A percentile compares a stretch with the other conserved stretches of the same genome.
These are phyloP conservation scores for Tephrocybe sp. DNA, from an alignment of 768 basidiomycete species.

Conservation along the genomic window DNA sequence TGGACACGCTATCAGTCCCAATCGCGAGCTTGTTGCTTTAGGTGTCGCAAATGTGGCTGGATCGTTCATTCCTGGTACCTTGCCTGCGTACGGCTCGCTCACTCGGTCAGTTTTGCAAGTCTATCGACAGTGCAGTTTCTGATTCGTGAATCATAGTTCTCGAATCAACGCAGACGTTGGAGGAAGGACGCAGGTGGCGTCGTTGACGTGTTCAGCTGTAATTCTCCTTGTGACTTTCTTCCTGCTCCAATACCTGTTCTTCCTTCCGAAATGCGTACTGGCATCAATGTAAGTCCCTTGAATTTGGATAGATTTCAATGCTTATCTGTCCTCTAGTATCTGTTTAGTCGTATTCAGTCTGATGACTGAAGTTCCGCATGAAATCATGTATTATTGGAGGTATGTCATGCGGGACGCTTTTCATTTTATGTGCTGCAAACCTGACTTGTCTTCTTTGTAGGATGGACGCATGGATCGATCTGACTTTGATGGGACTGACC, in stretches of 20 bases:
- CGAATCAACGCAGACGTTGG: conserved; percentile 91
- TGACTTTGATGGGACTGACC: conserved; percentile 83
- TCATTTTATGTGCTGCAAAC: background rate
- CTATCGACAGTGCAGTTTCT: conserved; percentile 5
- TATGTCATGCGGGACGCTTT: conserved; percentile 27
- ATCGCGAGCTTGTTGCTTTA: conserved; percentile 93
- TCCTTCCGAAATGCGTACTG: conserved; percentile 85
- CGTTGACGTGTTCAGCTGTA: conserved; percentile 68
- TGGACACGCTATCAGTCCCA: conserved; percentile 87
- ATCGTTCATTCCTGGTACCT: conserved; percentile 82
- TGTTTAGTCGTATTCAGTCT: conserved; percentile 83
- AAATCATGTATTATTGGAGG: conserved; percentile 83
- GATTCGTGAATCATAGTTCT: conserved; percentile 40
- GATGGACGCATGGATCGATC: conserved; percentile 92
- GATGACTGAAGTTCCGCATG: conserved; percentile 83
- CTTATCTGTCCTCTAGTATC: conserved; percentile 46
- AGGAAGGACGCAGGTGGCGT: conserved; percentile 86
- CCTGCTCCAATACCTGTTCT: conserved; percentile 82
- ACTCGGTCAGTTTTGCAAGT: conserved; percentile 56
- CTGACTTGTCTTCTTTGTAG: conserved; percentile 28
- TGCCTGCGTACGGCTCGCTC: conserved; percentile 92
- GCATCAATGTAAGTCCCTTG: conserved; percentile 69
- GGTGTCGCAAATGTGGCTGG: conserved; percentile 78
- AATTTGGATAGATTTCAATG: background rate
- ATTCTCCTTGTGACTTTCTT: conserved; percentile 87